Evolutionary conservation across 768 basidiomycete genomes (phyloP).

Genomic region (Auricularia cornea): DNA sequence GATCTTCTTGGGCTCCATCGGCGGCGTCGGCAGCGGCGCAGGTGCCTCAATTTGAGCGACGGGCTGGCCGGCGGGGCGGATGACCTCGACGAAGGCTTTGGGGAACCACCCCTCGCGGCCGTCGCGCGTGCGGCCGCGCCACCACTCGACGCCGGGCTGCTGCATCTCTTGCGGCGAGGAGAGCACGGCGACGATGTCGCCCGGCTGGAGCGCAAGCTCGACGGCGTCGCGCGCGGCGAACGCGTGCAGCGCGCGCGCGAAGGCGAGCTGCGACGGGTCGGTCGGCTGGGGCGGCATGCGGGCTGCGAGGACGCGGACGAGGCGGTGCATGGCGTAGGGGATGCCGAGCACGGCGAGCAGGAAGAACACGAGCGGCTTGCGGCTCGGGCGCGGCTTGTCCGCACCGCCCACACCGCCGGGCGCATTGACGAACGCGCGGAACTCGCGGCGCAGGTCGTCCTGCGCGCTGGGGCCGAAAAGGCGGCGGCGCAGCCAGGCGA

Average conservation of each 20-base stretch:
- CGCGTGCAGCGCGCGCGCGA: constrained; percentile 73
- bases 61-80: constrained; percentile 38
- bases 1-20: constrained; percentile 30
- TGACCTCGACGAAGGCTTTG: constrained; percentile 71
- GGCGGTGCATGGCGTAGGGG: constrained; percentile 87
- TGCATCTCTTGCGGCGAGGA: constrained; percentile 48
- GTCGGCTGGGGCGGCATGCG: constrained; percentile 41
- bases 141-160: constrained; percentile 77
- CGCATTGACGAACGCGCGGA: constrained; percentile 70
- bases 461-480: constrained; percentile 35
- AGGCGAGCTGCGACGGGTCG: constrained; percentile 74
- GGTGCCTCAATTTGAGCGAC: constrained; percentile 6
- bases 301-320: constrained; percentile 68
- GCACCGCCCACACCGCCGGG: constrained; percentile 44
- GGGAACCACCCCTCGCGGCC: constrained; percentile 96
- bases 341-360: constrained; percentile 88
- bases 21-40: not conserved
- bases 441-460: constrained; percentile 50
- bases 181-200: constrained; percentile 89
- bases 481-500: constrained; percentile 74
- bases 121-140: constrained; percentile 87
- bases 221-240: constrained; percentile 67
- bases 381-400: constrained; percentile 42
- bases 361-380: constrained; percentile 89
- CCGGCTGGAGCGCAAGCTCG: constrained; percentile 74